Conservation (phyloP, 2,329 filamentous ascomycete genomes). For the Paecilomyces sp. region DNA sequence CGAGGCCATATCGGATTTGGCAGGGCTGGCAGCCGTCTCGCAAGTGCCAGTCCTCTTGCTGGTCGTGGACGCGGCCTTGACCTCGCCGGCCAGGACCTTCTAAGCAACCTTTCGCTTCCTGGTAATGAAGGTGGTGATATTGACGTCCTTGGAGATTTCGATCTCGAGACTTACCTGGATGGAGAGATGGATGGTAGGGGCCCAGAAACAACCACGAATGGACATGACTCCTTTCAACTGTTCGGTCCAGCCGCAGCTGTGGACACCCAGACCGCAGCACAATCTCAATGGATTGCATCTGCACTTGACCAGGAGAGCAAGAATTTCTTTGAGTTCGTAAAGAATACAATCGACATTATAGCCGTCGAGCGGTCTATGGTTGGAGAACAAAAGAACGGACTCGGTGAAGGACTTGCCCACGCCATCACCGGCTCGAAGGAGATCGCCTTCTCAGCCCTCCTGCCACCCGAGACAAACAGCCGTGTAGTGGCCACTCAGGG, state of each 20-base stretch:
- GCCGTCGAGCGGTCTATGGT: background rate
- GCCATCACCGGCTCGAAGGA: slow-evolving; percentile 1
- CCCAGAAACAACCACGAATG: slow-evolving; percentile 6
- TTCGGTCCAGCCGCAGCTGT: slow-evolving; percentile 38
- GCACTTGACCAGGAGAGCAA: slow-evolving; percentile 51
- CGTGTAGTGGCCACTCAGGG: slow-evolving; percentile 64
- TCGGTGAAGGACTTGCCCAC: background rate
- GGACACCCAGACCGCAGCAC: slow-evolving; percentile 42
- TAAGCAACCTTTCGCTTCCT: slow-evolving; percentile 14
- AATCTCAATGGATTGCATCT: slow-evolving; percentile 43
- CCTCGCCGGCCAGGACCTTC: slow-evolving; percentile 17
- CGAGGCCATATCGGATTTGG: slow-evolving; percentile 18
- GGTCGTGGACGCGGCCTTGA: slow-evolving; percentile 38
- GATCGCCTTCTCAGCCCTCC: slow-evolving; percentile 62
- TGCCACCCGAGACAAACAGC: slow-evolving; percentile 50
- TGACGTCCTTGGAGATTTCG: slow-evolving; percentile 17
- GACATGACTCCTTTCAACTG: slow-evolving; percentile 36
- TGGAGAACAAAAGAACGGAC: background rate
- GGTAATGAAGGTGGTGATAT: slow-evolving; percentile 15
- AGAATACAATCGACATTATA: slow-evolving; percentile 35
- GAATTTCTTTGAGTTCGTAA: slow-evolving; percentile 58
- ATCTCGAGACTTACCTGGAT: slow-evolving; percentile 26
- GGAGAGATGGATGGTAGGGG: slow-evolving; percentile 19
- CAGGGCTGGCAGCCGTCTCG: slow-evolving; percentile 44
- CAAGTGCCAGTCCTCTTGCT: slow-evolving; percentile 55